These are phyloP conservation scores for Fonsecaea monophora DNA, from an alignment of 2,329 filamentous ascomycete species.

Conservation along the genomic window DNA sequence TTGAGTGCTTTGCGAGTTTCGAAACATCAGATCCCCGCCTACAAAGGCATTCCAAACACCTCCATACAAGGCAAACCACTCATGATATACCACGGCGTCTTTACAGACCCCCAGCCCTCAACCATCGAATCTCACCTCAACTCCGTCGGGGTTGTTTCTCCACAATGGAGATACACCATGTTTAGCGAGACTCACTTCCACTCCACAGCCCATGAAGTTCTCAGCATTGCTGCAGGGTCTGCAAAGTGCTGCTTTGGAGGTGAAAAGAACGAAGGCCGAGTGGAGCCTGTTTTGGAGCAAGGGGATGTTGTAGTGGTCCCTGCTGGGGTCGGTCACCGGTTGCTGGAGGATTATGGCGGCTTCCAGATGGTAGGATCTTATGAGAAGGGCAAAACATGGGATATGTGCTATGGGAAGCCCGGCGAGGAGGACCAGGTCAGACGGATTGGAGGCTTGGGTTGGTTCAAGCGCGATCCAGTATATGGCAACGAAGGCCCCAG, in stretches of 20 bases:
- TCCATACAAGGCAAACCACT: constrained; percentile 68
- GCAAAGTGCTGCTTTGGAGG: constrained; percentile 72
- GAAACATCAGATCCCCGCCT: constrained; percentile 64
- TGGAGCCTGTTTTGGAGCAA: constrained; percentile 62
- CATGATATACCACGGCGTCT: constrained; percentile 69
- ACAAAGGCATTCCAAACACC: constrained; percentile 67
- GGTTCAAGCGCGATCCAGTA: constrained; percentile 67
- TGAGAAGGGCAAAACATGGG: constrained; percentile 64
- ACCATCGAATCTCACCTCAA: constrained; percentile 64
- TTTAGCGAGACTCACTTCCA: constrained; percentile 72
- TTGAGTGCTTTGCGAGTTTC: constrained; percentile 63
- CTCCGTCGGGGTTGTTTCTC: constrained; percentile 61
- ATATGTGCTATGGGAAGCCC: constrained; percentile 72
- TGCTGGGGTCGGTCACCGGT: constrained; percentile 68
- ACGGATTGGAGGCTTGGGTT: constrained; percentile 57
- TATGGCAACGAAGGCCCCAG: constrained; percentile 63
- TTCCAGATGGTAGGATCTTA: constrained; percentile 75
- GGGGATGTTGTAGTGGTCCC: constrained; percentile 72
- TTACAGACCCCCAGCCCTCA: constrained; percentile 55
- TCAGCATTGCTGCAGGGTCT: constrained; percentile 64
- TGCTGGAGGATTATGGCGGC: constrained; percentile 59
- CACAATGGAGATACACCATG: constrained; percentile 75
- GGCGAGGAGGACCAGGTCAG: constrained; percentile 62
- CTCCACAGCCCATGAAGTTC: constrained; percentile 70
- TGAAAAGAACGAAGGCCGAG: constrained; percentile 63